Base-by-base conservation (phyloP, 495 filamentous ascomycete species). In the Hyphodiscus hymeniophilus region DNA sequence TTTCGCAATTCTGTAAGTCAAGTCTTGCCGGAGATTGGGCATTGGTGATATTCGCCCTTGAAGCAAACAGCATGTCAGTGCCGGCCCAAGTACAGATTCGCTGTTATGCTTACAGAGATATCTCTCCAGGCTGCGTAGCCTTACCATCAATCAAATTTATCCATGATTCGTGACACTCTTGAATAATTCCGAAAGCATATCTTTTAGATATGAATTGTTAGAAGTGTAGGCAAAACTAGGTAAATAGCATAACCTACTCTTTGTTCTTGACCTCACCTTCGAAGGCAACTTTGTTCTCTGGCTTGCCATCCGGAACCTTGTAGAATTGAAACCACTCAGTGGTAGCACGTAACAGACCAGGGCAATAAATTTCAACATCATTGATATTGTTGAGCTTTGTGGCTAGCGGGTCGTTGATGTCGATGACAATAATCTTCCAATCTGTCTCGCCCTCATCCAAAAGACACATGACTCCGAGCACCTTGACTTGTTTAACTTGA, bases 271-370 rank as follows among this genome's bases (percentile, higher is more conserved):
- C 97, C 77, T 99, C 92, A 71, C 92, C 92, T 42, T 89, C 94
- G 81, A 99, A 99, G 58, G 92, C 92, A 62, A 99, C 97, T 75
- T 97, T 91, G 80, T 99, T 99, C 82, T 97, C 92, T 60, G 90
- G 90, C 89, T 97, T 99, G 76, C 92, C 92, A 64, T 99, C 92
- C 60, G 92, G 94, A 72, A 99, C 97, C 80, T 97, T 97, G 82
- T 99, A 99, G 79, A 99, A 97, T 68, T 92, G 87, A 87, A 99
- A 99, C 92, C 92, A 99, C 79, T 99, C 94, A 66, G 97, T 99
- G 64, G 92, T 97, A 63, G 92, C 94, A 54, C 94, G 80, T 62
- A 99, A 74, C 32, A 97, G 84, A 52, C 92, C 92, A 35, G 92
- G 92, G 18, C 97, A 84, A 76, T 97, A 92, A 64, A 90, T 83